These are phyloP conservation scores for Magnaporthiopsis incrustans DNA, from an alignment of 2,329 filamentous ascomycete species.

Conservation along the genomic window DNA sequence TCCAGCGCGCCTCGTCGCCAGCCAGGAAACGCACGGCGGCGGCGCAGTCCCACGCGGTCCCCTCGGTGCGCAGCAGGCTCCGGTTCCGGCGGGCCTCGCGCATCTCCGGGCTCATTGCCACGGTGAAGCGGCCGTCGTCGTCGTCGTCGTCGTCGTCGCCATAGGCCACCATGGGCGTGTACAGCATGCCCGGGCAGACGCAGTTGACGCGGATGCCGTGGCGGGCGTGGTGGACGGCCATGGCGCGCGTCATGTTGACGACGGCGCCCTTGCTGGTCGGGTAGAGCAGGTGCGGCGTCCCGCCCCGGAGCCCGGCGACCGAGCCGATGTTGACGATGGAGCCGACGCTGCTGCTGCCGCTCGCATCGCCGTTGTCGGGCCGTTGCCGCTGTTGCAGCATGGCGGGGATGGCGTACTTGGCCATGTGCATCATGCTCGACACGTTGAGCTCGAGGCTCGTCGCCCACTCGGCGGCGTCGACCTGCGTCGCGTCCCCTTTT, in stretches of 20 bases:
- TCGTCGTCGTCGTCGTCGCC: conserved; percentile 13
- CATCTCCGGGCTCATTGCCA: conserved; percentile 30
- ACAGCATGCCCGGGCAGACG: conserved; percentile 38
- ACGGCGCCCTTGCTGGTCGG: conserved; percentile 40
- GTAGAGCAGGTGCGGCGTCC: conserved; percentile 35
- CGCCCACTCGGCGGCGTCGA: conserved; percentile 51
- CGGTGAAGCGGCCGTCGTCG: conserved; percentile 9
- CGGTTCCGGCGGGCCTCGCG: conserved; percentile 28
- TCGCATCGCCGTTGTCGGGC: conserved; percentile 21
- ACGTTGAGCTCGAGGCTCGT: conserved; percentile 54
- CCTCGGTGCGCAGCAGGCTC: conserved; percentile 32
- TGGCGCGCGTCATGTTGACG: conserved; percentile 42
- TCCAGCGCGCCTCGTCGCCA: conserved; percentile 33
- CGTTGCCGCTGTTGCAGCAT: conserved; percentile 49
- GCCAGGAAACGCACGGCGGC: conserved; percentile 31
- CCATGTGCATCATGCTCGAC: conserved; percentile 57
- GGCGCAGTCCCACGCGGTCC: conserved; percentile 35
- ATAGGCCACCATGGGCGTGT: conserved; percentile 35
- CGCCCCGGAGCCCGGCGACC: conserved; percentile 47
- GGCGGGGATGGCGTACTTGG: conserved; percentile 50
- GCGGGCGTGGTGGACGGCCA: conserved; percentile 40
- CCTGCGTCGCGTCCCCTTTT: conserved; percentile 48
- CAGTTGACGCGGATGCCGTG: conserved; percentile 41
- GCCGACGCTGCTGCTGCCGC: conserved; percentile 34
- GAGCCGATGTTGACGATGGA: conserved; percentile 55